Evolutionary conservation across 257 asterid species (phyloP).

Genomic region (Craterostigma plantagineum): DNA sequence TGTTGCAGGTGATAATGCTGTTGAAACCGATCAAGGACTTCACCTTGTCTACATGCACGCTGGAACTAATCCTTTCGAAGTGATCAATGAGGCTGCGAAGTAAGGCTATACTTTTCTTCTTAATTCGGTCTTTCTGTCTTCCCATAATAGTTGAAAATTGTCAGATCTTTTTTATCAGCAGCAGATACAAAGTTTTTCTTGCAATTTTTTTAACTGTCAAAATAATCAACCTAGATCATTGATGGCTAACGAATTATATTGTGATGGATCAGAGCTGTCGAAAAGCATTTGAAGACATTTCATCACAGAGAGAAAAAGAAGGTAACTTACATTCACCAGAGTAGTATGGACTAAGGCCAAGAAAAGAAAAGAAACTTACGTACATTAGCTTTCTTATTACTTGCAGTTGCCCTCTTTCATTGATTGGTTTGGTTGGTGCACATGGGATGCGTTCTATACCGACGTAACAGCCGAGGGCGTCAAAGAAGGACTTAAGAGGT

Average conservation of each 20-base stretch:
- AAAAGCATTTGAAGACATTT: constrained; percentile 75
- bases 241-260: neutral
- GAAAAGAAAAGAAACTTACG: constrained; percentile 1
- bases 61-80: constrained; percentile 84
- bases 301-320: constrained; percentile 75
- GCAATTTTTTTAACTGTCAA: too few species aligned
- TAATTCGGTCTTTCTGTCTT: constrained; percentile 1
- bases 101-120: constrained; percentile 17
- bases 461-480: constrained; percentile 96
- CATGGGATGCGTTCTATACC: constrained; percentile 98
- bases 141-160: neutral
- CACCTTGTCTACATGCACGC: constrained; percentile 75
- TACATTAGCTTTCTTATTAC: neutral
- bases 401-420: constrained; percentile 59
- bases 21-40: constrained; percentile 79
- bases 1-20: constrained; percentile 69
- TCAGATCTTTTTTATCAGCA: constrained; percentile 1
- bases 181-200: constrained; percentile 1
- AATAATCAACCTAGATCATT: too few species aligned
- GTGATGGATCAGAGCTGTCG: constrained; percentile 48
- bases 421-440: constrained; percentile 99
- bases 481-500: constrained; percentile 83
- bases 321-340: constrained; percentile 18
- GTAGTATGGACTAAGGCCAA: constrained; percentile 3
- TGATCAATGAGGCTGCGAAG: constrained; percentile 81